Conservation (phyloP, 2,329 filamentous ascomycete species). For the Cladophialophora bantiana region DNA sequence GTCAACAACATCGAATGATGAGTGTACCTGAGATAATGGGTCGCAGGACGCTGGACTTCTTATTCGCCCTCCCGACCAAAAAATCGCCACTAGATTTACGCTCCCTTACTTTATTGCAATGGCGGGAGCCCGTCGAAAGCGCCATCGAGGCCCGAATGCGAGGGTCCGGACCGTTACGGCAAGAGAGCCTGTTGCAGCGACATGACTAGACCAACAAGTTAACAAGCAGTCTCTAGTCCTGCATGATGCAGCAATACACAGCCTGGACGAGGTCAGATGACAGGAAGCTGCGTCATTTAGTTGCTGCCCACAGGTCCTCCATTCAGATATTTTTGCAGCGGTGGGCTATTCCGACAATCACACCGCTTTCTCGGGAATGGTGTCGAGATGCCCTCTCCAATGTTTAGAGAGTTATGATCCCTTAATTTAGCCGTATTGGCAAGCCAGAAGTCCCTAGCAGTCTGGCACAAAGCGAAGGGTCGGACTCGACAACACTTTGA, state of each 20-base stretch:
- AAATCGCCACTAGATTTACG: neutral
- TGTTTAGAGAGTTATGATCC: neutral
- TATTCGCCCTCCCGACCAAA: conserved; percentile 3
- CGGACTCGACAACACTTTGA: conserved; percentile 6
- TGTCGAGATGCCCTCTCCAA: neutral
- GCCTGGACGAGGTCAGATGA: conserved; percentile 13
- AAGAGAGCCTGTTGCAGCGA: neutral
- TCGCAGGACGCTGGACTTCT: neutral
- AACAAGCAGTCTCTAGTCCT: conserved; percentile 3
- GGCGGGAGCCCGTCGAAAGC: neutral
- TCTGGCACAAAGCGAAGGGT: neutral
- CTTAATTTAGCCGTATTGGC: conserved; percentile 1
- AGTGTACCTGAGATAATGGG: neutral
- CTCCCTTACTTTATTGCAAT: neutral
- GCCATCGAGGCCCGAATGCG: neutral
- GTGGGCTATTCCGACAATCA: neutral
- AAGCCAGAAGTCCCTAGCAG: neutral
- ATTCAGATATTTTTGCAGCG: conserved; percentile 3
- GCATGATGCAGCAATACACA: conserved; percentile 16
- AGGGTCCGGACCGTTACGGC: neutral
- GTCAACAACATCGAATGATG: conserved; percentile 6
- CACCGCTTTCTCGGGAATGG: neutral
- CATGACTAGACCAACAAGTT: neutral
- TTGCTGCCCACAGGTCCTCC: conserved; percentile 11
- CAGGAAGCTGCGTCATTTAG: conserved; percentile 5